Evolutionary conservation across 2,329 filamentous ascomycete species (phyloP).

Genomic region (Phyllosticta capitalensis): DNA sequence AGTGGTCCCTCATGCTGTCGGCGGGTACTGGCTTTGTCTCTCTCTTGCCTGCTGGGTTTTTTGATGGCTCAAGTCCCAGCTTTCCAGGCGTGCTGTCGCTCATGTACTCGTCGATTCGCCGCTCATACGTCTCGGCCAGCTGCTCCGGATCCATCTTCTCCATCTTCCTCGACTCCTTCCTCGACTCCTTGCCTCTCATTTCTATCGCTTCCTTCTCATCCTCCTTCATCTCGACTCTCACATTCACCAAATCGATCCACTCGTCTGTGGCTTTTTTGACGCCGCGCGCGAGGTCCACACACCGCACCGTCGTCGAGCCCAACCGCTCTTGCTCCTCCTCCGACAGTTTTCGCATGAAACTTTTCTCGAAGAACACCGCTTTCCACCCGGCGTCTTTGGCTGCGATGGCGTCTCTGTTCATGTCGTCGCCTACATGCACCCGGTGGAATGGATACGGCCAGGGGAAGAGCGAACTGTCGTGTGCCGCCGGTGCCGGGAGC

Average conservation of each 20-base stretch:
- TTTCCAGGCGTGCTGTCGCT: background rate
- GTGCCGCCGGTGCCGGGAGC: background rate
- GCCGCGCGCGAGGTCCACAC: background rate
- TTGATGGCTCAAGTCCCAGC: background rate
- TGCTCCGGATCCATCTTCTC: background rate
- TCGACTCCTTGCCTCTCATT: background rate
- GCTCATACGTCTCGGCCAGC: background rate
- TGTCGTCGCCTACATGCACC: conserved; percentile 47
- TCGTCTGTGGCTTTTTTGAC: background rate
- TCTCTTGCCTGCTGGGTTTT: too few species aligned
- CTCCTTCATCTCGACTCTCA: background rate
- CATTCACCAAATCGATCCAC: background rate
- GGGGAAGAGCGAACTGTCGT: background rate
- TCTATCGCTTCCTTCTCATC: background rate
- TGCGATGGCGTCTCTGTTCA: conserved; percentile 42
- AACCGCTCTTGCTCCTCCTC: background rate
- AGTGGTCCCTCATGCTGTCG: too few species aligned
- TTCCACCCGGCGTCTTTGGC: conserved; percentile 41
- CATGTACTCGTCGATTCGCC: background rate
- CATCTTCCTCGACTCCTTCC: background rate
- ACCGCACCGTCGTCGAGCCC: background rate
- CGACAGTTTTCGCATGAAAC: background rate
- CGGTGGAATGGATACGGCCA: background rate
- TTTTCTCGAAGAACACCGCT: conserved; percentile 29
- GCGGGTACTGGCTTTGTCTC: too few species aligned